Evolutionary conservation across 1,139 yeast species (phyloP).

Genomic region (Blastobotrys indianensis): DNA sequence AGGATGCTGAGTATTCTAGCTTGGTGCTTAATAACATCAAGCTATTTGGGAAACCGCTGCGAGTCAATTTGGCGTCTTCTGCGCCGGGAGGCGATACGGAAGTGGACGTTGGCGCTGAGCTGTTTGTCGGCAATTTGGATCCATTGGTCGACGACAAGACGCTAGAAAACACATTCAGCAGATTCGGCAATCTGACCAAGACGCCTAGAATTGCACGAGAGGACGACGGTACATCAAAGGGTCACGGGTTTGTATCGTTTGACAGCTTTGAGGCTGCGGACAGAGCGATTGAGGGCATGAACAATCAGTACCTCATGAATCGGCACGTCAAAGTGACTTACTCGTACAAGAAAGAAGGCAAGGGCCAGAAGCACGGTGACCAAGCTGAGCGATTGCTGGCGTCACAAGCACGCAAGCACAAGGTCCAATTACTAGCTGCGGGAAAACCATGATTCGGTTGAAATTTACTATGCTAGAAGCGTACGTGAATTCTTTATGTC

Average conservation of each 20-base stretch:
- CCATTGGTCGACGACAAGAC: slow-evolving; percentile 60
- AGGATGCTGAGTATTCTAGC: slow-evolving; percentile 68
- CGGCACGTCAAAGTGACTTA: slow-evolving; percentile 56
- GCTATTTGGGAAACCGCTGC: slow-evolving; percentile 58
- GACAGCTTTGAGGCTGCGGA: slow-evolving; percentile 68
- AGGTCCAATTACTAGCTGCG: slow-evolving; percentile 5
- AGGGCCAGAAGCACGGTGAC: slow-evolving; percentile 69
- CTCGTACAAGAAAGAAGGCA: slow-evolving; percentile 63
- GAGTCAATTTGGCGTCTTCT: slow-evolving; percentile 49
- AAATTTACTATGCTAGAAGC: no score
- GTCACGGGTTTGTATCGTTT: slow-evolving; percentile 60
- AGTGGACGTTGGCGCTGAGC: slow-evolving; percentile 64
- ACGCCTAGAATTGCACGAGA: slow-evolving; percentile 53
- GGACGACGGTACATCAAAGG: slow-evolving; percentile 48
- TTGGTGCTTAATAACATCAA: slow-evolving; percentile 56
- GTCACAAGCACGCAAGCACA: slow-evolving; percentile 49
- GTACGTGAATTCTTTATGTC: no score
- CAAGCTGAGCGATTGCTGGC: slow-evolving; percentile 69
- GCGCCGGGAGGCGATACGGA: slow-evolving; percentile 29
- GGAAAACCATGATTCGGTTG: no score
- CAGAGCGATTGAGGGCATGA: slow-evolving; percentile 61
- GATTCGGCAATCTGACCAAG: slow-evolving; percentile 58
- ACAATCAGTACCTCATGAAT: slow-evolving; percentile 67
- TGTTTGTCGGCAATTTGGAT: slow-evolving; percentile 69
- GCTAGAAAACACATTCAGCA: slow-evolving; percentile 54